Base-by-base conservation (phyloP, 2,329 filamentous ascomycete species). In the Trichoderma harzianum region DNA sequence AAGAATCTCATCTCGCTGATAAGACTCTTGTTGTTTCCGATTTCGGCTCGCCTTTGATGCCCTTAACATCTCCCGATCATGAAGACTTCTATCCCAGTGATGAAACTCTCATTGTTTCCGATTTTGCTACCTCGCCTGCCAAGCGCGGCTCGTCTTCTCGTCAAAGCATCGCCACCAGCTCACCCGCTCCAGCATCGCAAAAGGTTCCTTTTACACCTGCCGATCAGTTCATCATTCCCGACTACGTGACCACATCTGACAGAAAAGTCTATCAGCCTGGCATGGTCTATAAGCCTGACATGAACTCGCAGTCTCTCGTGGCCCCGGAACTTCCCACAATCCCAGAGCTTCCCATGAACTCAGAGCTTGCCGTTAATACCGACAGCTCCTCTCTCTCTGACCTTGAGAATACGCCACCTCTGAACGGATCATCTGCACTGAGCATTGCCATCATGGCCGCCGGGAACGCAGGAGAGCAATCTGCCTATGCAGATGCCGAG, bases 101-200 rank as follows among this genome's bases (percentile, higher is more conserved):
- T n/a, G 5, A 57, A 4, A 74, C 73, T 14, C 65, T 74, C 28
- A 12, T 70, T 26, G 69, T 74, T 57, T 72, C 70, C 26, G 70
- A 51, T 26, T 63, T 61, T n/a, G 34, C 18, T 24, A 36, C 16
- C 64, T 63, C 70, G 39, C 34, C 60, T 36, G 34, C 7, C 28
- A 58, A 63, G 32, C 28, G 30, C 26, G 26, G 30, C 51, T 8
- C 30, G 7, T 28, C 58, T 5, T 39, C 51, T 39, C 43, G 36
- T 39, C 47, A 43, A 26, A 24, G 53, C 5, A 21, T 30, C 12
- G 51, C 18, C n/a, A 21, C 10, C 36, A 36, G 62, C 69, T 60
- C 69, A 57, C 28, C 36, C n/a, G 39, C 57, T 21, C 16, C 30
- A 3, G 8, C 32, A 24, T 24, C 53, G 8, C 32, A 60, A 21